Evolutionary conservation across 2,329 filamentous ascomycete genomes (phyloP), one percentile per base, ranked within the genome.

Genomic region (Scolecobasidium constrictum): DNA sequence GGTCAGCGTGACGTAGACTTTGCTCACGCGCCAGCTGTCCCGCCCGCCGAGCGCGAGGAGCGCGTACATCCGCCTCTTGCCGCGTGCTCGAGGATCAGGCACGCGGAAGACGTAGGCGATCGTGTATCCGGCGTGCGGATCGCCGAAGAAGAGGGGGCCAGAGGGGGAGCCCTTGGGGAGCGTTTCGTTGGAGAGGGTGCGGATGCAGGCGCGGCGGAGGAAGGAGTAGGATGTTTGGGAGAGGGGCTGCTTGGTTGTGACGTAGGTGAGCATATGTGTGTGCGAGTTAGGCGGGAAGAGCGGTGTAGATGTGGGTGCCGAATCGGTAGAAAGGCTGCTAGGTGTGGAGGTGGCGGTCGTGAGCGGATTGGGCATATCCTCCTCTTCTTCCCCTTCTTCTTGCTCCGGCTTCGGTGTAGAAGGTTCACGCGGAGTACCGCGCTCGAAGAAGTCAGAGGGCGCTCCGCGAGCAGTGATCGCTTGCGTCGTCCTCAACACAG

Each of bases 91-190:
- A 13, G 72, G 71, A 50, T 77, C 73, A 12, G 70, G 69, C 15
- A 77, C 64, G 35, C 72, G 71, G 55, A 77, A 77, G 33, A 75
- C 66, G 52, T 75, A 77, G 34, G 73, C 72, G 41, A 77, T 72
- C 15, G 73, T 76, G 57, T 76, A 75, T 41, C 73, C 73, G 4
- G 69, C 65, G 16, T 64, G 63, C 0, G 68, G 62, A 47, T 77
- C 73, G 20, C 73, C 73, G 49, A 77, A 77, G 51, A 69, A 73
- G 37, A 77, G 58, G n/a, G 72, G 71, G 1, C 73, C 73, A 5
- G 72, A 73, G 0, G 72, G 69, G 33, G 73, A 67, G 38, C 72
- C 71, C 26, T 67, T 66, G 3, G 73, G 73, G 3, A 77, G 61
- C 7, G 68, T 63, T 52, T 77, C 73, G 46, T 69, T 73, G 46